Evolutionary conservation across 192 early-diverging fungal species (phyloP).

Genomic region (Backusella morwellensis): DNA sequence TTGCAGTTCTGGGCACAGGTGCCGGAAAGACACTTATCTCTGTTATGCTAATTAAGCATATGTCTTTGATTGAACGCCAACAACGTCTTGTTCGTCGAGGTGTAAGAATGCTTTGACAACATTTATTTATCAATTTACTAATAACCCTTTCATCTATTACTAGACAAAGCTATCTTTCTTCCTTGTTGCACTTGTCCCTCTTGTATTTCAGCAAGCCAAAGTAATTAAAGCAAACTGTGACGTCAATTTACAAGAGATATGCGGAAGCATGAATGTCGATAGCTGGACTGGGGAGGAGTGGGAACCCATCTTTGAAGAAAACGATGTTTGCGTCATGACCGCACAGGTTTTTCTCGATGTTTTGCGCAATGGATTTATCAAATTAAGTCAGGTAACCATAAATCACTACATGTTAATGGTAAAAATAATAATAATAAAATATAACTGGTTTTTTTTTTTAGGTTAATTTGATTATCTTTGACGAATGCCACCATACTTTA

Average conservation of each 20-base stretch:
- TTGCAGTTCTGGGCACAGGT: conserved; percentile 91
- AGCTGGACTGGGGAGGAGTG: conserved; percentile 58
- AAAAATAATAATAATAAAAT: background rate
- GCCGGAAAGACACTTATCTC: conserved; percentile 93
- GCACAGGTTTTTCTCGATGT: conserved; percentile 79
- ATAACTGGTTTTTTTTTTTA: conserved; percentile 13
- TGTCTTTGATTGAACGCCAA: conserved; percentile 44
- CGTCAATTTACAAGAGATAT: conserved; percentile 56
- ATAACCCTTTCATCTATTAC: background rate
- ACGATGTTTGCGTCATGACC: conserved; percentile 82
- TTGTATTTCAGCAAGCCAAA: conserved; percentile 79
- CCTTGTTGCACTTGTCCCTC: conserved; percentile 80
- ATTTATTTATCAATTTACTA: background rate
- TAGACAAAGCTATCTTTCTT: conserved; percentile 63
- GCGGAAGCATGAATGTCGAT: conserved; percentile 66
- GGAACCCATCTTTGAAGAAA: conserved; percentile 48
- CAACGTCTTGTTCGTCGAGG: conserved; percentile 26
- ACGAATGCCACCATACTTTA: conserved; percentile 89
- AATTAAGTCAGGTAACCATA: conserved; percentile 50
- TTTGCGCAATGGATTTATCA: conserved; percentile 63
- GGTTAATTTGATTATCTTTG: conserved; percentile 85
- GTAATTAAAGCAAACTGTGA: conserved; percentile 72
- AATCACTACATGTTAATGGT: background rate
- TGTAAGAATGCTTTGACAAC: conserved; percentile 26
- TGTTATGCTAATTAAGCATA: conserved; percentile 82